Conservation (phyloP, 768 basidiomycete genomes). For the Auricularia cornea region DNA sequence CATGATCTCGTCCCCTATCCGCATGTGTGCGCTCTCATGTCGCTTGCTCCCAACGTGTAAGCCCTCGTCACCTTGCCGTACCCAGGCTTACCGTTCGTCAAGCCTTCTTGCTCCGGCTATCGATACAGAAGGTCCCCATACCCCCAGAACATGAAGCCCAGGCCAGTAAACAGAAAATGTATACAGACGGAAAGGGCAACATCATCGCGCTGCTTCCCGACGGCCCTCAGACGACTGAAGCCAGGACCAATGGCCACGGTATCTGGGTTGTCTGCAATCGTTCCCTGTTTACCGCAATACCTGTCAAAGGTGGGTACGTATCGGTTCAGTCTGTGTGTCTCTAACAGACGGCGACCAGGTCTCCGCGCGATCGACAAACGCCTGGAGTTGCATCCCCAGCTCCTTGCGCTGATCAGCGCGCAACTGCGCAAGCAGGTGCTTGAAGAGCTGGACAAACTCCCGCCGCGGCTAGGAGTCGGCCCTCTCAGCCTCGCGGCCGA, state of each 20-base stretch:
- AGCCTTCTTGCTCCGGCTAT: background rate
- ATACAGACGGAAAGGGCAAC: background rate
- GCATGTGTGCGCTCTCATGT: background rate
- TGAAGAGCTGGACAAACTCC: background rate
- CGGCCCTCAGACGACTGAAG: background rate
- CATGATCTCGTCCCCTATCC: background rate
- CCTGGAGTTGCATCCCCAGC: background rate
- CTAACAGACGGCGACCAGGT: too few relatives aligned
- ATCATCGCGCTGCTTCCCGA: background rate
- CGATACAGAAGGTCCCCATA: background rate
- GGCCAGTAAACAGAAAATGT: background rate
- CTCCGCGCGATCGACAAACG: background rate
- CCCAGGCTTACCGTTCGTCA: background rate
- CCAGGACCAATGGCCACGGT: background rate
- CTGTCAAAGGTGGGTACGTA: background rate
- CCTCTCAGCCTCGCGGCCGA: background rate
- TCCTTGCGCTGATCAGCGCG: background rate
- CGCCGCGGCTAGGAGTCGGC: background rate
- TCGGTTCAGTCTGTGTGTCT: too few relatives aligned
- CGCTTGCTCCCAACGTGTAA: background rate
- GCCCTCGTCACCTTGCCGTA: too few relatives aligned
- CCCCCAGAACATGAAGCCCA: background rate
- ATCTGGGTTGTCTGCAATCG: background rate
- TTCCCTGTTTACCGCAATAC: background rate
- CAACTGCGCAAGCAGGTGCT: background rate